A percentile compares a stretch with the other conserved stretches of the same genome.
Conservation (phyloP, 805 yeast genomes). For the Debaryomyces castellii region DNA sequence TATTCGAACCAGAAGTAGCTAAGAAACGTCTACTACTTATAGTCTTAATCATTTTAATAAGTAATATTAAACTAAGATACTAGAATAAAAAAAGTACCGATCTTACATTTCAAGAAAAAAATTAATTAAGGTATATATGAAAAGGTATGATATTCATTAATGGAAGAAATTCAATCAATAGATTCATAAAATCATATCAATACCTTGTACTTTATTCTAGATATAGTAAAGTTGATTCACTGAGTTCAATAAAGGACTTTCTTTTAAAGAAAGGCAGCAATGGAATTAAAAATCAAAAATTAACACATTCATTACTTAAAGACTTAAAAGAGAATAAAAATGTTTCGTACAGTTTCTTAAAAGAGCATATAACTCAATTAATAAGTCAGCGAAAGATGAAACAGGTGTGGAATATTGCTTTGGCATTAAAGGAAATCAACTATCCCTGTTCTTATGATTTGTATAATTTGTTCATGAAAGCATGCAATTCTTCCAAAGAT, state of each 20-base stretch:
- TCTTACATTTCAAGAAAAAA: background rate
- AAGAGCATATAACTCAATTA: background rate
- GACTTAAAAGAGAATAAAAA: background rate
- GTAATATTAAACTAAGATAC: background rate
- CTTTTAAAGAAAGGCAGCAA: background rate
- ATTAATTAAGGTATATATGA: too few relatives aligned
- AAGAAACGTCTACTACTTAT: constrained; percentile 12
- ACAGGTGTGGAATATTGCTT: constrained; percentile 4
- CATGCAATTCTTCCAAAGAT: constrained; percentile 3
- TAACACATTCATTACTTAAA: too few relatives aligned
- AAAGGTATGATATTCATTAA: background rate
- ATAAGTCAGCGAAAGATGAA: background rate
- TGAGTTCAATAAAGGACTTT: background rate
- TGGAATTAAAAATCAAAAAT: background rate
- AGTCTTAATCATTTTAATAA: constrained; percentile 5
- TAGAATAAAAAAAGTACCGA: background rate
- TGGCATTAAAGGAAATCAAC: background rate
- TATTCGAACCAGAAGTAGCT: constrained; percentile 25
- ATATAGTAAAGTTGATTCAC: background rate
- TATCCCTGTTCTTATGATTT: background rate
- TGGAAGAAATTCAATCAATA: background rate
- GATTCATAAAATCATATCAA: background rate
- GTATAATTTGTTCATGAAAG: constrained; percentile 2
- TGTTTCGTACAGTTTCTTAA: background rate
- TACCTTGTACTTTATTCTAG: background rate